phyloP scores from a whole-genome alignment of 371 early-diverging fungal species.

The Fennellomyces sp. region DNA sequence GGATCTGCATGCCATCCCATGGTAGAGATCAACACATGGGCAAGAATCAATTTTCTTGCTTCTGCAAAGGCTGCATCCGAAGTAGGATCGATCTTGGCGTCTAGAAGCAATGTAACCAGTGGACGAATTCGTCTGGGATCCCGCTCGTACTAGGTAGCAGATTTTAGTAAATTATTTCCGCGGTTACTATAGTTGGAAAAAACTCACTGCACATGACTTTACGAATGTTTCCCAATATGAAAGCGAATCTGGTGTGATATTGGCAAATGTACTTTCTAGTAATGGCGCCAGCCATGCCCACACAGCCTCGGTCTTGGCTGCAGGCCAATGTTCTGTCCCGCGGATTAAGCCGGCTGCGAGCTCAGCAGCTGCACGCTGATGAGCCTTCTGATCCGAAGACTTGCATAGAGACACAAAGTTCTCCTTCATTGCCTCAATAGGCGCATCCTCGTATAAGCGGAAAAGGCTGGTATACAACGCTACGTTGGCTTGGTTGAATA shows the following conservation, averaged over 20 bases:
- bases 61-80: constrained; percentile 85
- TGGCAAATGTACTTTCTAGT: constrained; percentile 54
- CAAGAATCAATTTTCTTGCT: constrained; percentile 74
- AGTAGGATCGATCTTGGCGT: constrained; percentile 71
- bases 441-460: constrained; percentile 64
- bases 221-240: constrained; percentile 78
- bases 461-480: constrained; percentile 70
- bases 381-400: constrained; percentile 65
- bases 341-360: constrained; percentile 79
- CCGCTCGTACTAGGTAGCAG: constrained; percentile 48
- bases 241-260: constrained; percentile 67
- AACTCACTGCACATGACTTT: constrained; percentile 47
- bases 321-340: constrained; percentile 85
- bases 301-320: constrained; percentile 35
- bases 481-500: constrained; percentile 60
- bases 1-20: constrained; percentile 74
- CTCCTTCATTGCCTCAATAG: constrained; percentile 55
- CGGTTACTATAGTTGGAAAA: too few species aligned
- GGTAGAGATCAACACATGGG: constrained; percentile 55
- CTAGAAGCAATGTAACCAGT: constrained; percentile 67
- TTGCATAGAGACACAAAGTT: constrained; percentile 51
- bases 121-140: constrained; percentile 84
- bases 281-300: constrained; percentile 71
- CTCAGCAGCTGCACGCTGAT: constrained; percentile 84
- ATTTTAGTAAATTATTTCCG: too few species aligned